Evolutionary conservation across 2,329 filamentous ascomycete genomes (phyloP), one percentile per base, ranked within the genome.

Genomic region (Epichloe uncinata): DNA sequence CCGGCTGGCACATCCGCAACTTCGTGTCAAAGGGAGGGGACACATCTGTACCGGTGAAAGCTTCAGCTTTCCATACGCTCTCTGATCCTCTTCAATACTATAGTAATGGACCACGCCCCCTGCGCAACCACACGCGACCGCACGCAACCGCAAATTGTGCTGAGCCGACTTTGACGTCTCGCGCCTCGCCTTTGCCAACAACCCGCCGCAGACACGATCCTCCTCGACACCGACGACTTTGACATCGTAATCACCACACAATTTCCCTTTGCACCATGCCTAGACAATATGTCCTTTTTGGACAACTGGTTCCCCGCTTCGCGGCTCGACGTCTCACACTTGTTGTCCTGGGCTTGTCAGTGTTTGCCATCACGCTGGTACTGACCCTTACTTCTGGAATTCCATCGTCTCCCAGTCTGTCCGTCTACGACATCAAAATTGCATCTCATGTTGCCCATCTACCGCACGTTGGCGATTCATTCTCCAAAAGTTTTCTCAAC

Each of bases 331-430:
- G 74, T 49, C 63, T 80, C 54, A 73, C 73, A 16, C 60, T 75
- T 48, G 65, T 81, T 20, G 66, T 82, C 40, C 65, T 72, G 50
- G 61, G 66, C 49, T 65, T 82, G 43, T 69, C 73, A 52, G 54
- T 79, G 38, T 74, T 80, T 55, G 75, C 74, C 52, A 58, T 81
- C 51, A 68, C 75, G 56, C 71, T 79, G 47, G 65, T 81, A 54
- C 70, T 76, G 54, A 73, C 71, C 13, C 63, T 80, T 11, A 73
- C 74, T 16, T 70, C 66, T 54, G 62, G 67, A 35, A 67, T 76
- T 47, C 71, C 72, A n/a, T 62, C 69, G 1, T 69, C 72, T 16
- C 70, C 73, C 30, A 72, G 69, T 47, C 64, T 77, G n/a, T 71
- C 70, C 46, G 68, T 69, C 53, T 70, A 71, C 57, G 71, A 77